Percentiles rank a stretch among this genome's conserved stretches.
Conservation (phyloP, 345 rosid genomes). For the Balakata baccata region DNA sequence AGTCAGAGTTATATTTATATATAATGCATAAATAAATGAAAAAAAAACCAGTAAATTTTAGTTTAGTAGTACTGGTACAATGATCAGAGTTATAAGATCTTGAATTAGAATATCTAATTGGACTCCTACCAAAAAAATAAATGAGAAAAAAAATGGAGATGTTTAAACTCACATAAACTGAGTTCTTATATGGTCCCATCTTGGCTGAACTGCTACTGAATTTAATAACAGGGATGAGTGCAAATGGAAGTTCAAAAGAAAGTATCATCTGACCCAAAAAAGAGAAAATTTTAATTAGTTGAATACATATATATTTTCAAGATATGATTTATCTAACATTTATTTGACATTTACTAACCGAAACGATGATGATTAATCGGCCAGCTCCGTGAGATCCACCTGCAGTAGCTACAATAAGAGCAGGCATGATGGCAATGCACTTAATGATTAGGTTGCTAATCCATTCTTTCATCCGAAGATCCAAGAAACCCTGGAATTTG, state of each 20-base stretch:
- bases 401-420: slow-evolving; percentile 52
- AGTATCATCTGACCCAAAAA: slow-evolving; percentile 48
- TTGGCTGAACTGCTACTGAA: slow-evolving; percentile 61
- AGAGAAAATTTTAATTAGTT: too few relatives aligned
- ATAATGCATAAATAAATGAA: too few relatives aligned
- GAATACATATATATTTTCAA: too few relatives aligned
- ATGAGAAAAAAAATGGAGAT: not conserved
- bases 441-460: slow-evolving; percentile 53
- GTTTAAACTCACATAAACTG: slow-evolving; percentile 37
- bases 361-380: slow-evolving; percentile 53
- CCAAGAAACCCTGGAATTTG: slow-evolving; percentile 54
- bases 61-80: too few relatives aligned
- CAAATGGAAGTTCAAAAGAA: slow-evolving; percentile 71
- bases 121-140: too few relatives aligned
- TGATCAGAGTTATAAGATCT: too few relatives aligned
- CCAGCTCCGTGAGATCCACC: slow-evolving; percentile 62
- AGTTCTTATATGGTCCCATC: slow-evolving; percentile 73
- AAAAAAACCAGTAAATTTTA: too few relatives aligned
- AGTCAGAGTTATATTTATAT: too few relatives aligned
- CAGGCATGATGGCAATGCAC: slow-evolving; percentile 54
- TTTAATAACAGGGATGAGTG: slow-evolving; percentile 65
- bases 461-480: slow-evolving; percentile 59
- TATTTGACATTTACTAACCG: slow-evolving; percentile 45
- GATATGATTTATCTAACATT: too few relatives aligned
- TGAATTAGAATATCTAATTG: too few relatives aligned